These are phyloP conservation scores for Hirsutella thompsonii DNA, from an alignment of 2,329 filamentous ascomycete species.

Conservation along the genomic window DNA sequence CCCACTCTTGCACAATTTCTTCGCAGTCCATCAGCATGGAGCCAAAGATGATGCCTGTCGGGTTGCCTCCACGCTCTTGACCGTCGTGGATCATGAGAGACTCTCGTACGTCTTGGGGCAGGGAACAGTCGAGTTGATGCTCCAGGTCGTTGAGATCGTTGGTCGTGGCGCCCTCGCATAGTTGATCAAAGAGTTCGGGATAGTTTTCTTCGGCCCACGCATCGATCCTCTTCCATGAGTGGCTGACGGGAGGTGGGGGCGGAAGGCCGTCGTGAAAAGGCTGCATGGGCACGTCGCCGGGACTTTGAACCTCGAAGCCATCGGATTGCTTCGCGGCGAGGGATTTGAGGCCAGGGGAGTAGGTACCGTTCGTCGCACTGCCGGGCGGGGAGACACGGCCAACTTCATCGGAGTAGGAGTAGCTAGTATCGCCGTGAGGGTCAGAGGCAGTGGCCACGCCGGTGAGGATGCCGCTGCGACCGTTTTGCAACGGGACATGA, in stretches of 20 bases:
- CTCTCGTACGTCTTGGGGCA: constrained; percentile 87
- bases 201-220: constrained; percentile 92
- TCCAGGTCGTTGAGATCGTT: constrained; percentile 97
- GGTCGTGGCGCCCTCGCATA: constrained; percentile 80
- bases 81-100: constrained; percentile 86
- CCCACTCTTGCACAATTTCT: constrained; percentile 96
- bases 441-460: constrained; percentile 83
- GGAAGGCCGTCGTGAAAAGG: constrained; percentile 85
- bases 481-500: constrained; percentile 78
- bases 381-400: constrained; percentile 37
- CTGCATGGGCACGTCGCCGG: constrained; percentile 91
- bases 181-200: constrained; percentile 82
- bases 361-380: constrained; percentile 52
- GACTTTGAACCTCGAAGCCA: constrained; percentile 56
- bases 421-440: constrained; percentile 72
- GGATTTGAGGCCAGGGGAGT: constrained; percentile 85
- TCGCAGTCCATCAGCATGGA: constrained; percentile 96
- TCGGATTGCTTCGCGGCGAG: constrained; percentile 53
- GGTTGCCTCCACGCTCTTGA: constrained; percentile 85
- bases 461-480: constrained; percentile 68
- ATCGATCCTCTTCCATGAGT: constrained; percentile 93
- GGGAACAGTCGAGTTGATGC: constrained; percentile 85
- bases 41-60: constrained; percentile 86
- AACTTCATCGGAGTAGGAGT: constrained; percentile 64
- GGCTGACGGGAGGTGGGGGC: constrained; percentile 72